Conservation (phyloP, 23 red algal species). For the Gracilaria gracilis region DNA sequence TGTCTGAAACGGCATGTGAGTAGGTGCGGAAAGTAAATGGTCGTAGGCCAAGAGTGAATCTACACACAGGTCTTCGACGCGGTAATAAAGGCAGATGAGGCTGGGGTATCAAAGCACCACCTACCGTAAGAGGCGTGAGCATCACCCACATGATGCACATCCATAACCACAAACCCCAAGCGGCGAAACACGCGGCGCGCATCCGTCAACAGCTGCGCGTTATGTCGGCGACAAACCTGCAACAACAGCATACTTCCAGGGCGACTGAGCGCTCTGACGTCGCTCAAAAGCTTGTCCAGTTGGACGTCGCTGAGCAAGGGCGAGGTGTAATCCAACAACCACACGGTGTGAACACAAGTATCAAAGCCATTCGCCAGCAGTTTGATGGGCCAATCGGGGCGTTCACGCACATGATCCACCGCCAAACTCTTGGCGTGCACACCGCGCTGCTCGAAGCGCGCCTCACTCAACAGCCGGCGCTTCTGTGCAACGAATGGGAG, state of each 20-base stretch:
- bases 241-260: slow-evolving; percentile 8
- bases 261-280: not conserved
- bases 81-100: not conserved
- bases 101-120: not conserved
- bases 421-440: too few relatives aligned
- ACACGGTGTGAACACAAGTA: slow-evolving; percentile 3
- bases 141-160: not conserved
- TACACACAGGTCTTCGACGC: not conserved
- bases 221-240: not conserved
- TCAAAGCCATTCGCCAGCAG: not conserved
- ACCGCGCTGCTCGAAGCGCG: too few relatives aligned
- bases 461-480: too few relatives aligned
- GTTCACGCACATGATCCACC: not conserved
- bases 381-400: not conserved
- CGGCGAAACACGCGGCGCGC: not conserved
- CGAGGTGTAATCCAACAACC: not conserved
- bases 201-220: not conserved
- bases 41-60: too few relatives aligned
- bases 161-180: not conserved
- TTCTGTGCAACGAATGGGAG: too few relatives aligned
- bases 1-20: too few relatives aligned
- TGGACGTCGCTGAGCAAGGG: not conserved
- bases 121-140: not conserved
- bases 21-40: too few relatives aligned
- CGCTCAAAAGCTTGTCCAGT: not conserved